Evolutionary conservation across 2,329 filamentous ascomycete species (phyloP).

Genomic region (Herpotrichia juniperi): DNA sequence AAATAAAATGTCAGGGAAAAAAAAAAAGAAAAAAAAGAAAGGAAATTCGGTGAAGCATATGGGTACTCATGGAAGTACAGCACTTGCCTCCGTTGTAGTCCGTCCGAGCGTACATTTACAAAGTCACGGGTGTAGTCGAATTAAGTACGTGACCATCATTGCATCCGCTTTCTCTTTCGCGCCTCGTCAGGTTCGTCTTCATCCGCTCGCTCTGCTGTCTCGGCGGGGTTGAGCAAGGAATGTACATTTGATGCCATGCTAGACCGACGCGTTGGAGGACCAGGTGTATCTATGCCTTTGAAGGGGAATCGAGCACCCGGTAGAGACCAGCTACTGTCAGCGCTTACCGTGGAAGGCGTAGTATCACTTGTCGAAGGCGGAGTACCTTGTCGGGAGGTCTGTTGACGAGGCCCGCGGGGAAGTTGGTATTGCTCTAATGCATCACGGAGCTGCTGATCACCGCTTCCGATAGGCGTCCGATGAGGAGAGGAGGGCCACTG

Average conservation of each 20-base stretch:
- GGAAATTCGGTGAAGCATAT: not conserved
- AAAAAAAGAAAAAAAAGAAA: not conserved
- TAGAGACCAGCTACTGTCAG: slow-evolving; percentile 63
- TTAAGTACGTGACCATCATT: slow-evolving; percentile 22
- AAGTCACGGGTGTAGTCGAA: slow-evolving; percentile 7
- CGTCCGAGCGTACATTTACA: slow-evolving; percentile 19
- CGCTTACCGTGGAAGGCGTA: slow-evolving; percentile 56
- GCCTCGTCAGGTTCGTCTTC: slow-evolving; percentile 68
- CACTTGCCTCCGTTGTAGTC: not conserved
- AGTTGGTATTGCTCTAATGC: slow-evolving; percentile 73
- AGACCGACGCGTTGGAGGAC: slow-evolving; percentile 68
- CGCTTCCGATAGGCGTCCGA: slow-evolving; percentile 49
- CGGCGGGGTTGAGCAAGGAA: slow-evolving; percentile 70
- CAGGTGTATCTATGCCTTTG: slow-evolving; percentile 57
- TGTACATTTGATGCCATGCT: slow-evolving; percentile 76
- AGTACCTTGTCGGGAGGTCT: slow-evolving; percentile 59
- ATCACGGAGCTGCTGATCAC: slow-evolving; percentile 75
- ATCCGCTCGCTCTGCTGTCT: slow-evolving; percentile 69
- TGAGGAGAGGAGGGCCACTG: slow-evolving; percentile 73
- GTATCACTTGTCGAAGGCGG: slow-evolving; percentile 58
- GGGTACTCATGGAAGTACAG: slow-evolving; percentile 2
- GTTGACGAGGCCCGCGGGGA: slow-evolving; percentile 57
- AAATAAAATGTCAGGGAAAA: not conserved
- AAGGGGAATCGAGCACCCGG: slow-evolving; percentile 58
- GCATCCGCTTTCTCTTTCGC: slow-evolving; percentile 63